A percentile compares a stretch with the other conserved stretches of the same genome.
phyloP scores from a whole-genome alignment of 306 rosid species.

The Castanea mollissima region DNA sequence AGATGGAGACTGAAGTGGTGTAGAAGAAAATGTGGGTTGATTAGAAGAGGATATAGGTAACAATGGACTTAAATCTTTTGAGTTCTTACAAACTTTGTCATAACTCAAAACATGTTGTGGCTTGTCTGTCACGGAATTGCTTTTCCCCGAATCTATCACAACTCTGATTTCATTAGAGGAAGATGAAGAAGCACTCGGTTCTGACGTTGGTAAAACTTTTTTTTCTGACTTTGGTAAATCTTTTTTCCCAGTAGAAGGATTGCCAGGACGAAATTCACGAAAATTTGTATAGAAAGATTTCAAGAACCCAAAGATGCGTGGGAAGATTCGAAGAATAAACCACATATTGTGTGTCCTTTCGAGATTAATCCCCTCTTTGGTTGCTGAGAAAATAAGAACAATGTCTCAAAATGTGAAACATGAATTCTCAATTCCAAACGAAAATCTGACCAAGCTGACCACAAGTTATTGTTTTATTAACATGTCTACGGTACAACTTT shows the following conservation, averaged over 20 bases:
- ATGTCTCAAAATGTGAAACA: background rate
- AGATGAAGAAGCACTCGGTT: background rate
- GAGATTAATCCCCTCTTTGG: background rate
- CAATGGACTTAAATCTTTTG: no score
- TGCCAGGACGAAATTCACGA: background rate
- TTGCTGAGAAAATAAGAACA: background rate
- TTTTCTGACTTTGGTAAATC: background rate
- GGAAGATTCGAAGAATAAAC: background rate
- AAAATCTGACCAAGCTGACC: background rate
- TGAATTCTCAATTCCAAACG: background rate
- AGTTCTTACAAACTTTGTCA: no score
- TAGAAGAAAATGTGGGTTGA: no score
- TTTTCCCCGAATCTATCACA: background rate
- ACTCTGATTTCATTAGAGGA: background rate
- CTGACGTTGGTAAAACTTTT: background rate
- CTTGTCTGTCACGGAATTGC: no score
- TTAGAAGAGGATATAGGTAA: no score
- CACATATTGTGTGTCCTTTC: background rate
- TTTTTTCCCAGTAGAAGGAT: background rate
- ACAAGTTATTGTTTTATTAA: background rate
- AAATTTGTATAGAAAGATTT: background rate
- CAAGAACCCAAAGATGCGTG: slow-evolving; percentile 12
- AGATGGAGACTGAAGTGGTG: background rate
- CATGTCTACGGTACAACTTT: no score
- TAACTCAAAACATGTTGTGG: no score